Evolutionary conservation across 1,284 basidiomycete genomes (phyloP).

Genomic region (Moesziomyces parantarcticus): DNA sequence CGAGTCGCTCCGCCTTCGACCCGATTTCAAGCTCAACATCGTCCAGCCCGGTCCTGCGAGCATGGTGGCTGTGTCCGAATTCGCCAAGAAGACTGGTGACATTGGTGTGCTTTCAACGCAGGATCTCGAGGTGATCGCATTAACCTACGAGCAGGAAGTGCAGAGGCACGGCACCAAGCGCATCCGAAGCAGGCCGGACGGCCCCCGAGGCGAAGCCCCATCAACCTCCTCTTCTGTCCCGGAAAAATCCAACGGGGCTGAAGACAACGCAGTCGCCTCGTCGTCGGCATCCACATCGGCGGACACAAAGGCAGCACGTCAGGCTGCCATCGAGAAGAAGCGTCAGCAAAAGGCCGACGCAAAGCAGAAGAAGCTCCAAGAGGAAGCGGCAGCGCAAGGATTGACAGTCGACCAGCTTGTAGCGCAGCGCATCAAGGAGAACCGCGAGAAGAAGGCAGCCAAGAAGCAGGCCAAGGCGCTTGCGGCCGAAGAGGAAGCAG

Average conservation of each 20-base stretch:
- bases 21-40: slow-evolving; percentile 58
- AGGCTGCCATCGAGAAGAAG: slow-evolving; percentile 44
- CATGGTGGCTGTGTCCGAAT: slow-evolving; percentile 78
- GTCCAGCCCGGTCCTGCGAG: slow-evolving; percentile 61
- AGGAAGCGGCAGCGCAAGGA: slow-evolving; percentile 27
- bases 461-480: slow-evolving; percentile 34
- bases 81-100: slow-evolving; percentile 96
- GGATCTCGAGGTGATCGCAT: slow-evolving; percentile 89
- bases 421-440: slow-evolving; percentile 33
- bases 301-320: slow-evolving; percentile 21
- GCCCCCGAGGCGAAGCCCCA: slow-evolving; percentile 47
- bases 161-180: slow-evolving; percentile 71
- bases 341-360: slow-evolving; percentile 35
- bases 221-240: not conserved
- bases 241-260: slow-evolving; percentile 3
- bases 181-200: slow-evolving; percentile 70
- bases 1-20: slow-evolving; percentile 52
- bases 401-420: slow-evolving; percentile 38
- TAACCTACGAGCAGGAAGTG: slow-evolving; percentile 82
- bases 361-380: slow-evolving; percentile 33
- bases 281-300: slow-evolving; percentile 7
- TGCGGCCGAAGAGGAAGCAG: slow-evolving; percentile 9
- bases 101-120: slow-evolving; percentile 90
- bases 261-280: slow-evolving; percentile 20
- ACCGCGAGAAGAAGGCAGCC: slow-evolving; percentile 39